Conservation (phyloP, 1,284 basidiomycete species). For the Ganoderma meredithae region DNA sequence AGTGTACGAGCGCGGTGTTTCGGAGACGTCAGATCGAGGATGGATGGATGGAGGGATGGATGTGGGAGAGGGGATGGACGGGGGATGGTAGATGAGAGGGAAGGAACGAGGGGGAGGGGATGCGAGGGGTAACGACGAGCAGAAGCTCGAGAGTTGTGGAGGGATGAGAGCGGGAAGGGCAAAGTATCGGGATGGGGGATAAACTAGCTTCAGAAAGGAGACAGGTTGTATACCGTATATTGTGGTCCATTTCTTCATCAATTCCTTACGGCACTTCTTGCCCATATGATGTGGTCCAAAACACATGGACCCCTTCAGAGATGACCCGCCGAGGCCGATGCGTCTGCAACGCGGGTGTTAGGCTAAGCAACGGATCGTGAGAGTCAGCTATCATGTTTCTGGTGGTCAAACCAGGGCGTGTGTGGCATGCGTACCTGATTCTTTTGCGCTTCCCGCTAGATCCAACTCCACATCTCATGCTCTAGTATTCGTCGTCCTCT, state of each 20-base stretch:
- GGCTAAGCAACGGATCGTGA: slow-evolving; percentile 12
- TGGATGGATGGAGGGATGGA: slow-evolving; percentile 5
- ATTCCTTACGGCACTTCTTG: slow-evolving; percentile 27
- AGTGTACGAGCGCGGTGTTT: slow-evolving; percentile 33
- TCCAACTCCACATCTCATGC: slow-evolving; percentile 26
- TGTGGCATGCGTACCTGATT: slow-evolving; percentile 22
- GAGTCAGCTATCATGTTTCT: slow-evolving; percentile 18
- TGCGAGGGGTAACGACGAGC: slow-evolving; percentile 32
- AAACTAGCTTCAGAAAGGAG: slow-evolving; percentile 30
- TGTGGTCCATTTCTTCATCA: slow-evolving; percentile 30
- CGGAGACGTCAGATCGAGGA: slow-evolving; percentile 28
- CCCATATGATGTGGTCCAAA: slow-evolving; percentile 28
- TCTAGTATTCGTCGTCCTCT: slow-evolving; percentile 21
- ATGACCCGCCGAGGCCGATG: slow-evolving; percentile 21
- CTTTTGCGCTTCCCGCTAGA: slow-evolving; percentile 33
- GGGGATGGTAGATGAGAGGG: slow-evolving; percentile 11
- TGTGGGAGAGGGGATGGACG: slow-evolving; percentile 3
- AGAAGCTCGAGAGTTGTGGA: slow-evolving; percentile 19
- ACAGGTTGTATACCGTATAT: slow-evolving; percentile 23
- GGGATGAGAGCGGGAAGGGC: slow-evolving; percentile 17
- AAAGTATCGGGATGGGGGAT: slow-evolving; percentile 27
- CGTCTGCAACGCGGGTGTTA: slow-evolving; percentile 21
- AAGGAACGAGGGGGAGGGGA: slow-evolving; percentile 13
- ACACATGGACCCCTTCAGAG: slow-evolving; percentile 28
- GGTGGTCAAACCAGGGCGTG: neutral